A percentile compares a stretch with the other conserved stretches of the same genome.
phyloP scores from a whole-genome alignment of 139 green algal genomes.

The Volvox reticuliferus region DNA sequence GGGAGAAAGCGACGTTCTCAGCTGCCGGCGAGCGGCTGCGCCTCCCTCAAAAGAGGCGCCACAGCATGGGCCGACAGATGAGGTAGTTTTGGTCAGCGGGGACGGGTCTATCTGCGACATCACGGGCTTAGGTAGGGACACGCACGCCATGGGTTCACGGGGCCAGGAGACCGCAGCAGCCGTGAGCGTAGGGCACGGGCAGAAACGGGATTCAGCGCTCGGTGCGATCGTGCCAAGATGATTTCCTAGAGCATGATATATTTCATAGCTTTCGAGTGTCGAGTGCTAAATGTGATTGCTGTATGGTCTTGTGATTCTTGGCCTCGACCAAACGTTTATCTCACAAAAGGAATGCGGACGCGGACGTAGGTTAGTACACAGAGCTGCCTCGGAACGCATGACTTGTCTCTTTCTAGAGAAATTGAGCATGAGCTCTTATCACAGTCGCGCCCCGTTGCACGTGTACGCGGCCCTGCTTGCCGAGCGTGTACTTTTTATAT shows the following conservation, averaged over 20 bases:
- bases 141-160: not conserved
- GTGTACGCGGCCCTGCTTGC: too few species aligned
- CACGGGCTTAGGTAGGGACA: not conserved
- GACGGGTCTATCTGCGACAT: not conserved
- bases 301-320: too few species aligned
- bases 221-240: not conserved
- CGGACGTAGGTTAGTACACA: too few species aligned
- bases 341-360: too few species aligned
- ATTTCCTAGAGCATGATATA: not conserved
- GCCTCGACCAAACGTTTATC: too few species aligned
- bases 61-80: not conserved
- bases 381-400: too few species aligned
- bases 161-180: not conserved
- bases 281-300: too few species aligned
- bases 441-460: too few species aligned
- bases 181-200: not conserved
- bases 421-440: too few species aligned
- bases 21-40: not conserved
- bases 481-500: too few species aligned
- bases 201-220: not conserved
- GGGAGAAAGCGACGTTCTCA: not conserved
- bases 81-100: slow-evolving; percentile 12
- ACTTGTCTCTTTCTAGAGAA: too few species aligned
- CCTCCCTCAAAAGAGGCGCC: not conserved
- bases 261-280: too few species aligned